Conservation (phyloP, 202 grass and related monocot species). For the Schoenoplectus tabernaemontani region DNA sequence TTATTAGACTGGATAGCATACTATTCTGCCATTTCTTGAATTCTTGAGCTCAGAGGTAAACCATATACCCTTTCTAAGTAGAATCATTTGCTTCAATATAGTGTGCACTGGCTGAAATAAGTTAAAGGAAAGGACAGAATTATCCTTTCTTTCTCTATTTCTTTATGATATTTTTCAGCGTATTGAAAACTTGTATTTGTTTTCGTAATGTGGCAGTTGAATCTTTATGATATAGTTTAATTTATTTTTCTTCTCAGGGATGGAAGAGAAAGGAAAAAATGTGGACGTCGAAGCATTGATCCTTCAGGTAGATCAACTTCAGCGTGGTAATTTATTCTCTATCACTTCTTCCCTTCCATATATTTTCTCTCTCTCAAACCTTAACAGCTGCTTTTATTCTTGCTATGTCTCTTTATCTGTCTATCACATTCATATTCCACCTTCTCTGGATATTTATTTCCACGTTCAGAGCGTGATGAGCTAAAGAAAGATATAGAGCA, state of each 20-base stretch:
- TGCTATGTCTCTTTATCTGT: background rate
- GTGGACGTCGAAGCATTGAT: constrained; percentile 37
- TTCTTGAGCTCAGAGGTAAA: background rate
- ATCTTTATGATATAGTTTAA: constrained; percentile 1
- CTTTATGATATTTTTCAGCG: background rate
- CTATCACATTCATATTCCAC: constrained; percentile 15
- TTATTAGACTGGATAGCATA: background rate
- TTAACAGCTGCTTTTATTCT: background rate
- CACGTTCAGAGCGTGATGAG: constrained; percentile 64
- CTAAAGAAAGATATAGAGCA: constrained; percentile 96
- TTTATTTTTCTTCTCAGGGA: constrained; percentile 21
- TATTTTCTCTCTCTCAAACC: background rate
- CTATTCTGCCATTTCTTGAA: background rate
- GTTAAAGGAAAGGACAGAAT: background rate
- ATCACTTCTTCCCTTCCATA: constrained; percentile 12
- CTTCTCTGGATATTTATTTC: constrained; percentile 5
- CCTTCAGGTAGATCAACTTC: constrained; percentile 54
- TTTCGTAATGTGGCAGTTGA: background rate
- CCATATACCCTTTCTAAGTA: background rate
- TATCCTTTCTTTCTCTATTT: background rate
- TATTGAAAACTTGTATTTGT: background rate
- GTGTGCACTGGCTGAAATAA: background rate
- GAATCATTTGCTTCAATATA: background rate
- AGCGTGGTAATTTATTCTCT: constrained; percentile 57
- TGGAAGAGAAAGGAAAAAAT: constrained; percentile 42